Conservation (phyloP, 1,284 basidiomycete genomes). For the Paramarasmius palmivorus region DNA sequence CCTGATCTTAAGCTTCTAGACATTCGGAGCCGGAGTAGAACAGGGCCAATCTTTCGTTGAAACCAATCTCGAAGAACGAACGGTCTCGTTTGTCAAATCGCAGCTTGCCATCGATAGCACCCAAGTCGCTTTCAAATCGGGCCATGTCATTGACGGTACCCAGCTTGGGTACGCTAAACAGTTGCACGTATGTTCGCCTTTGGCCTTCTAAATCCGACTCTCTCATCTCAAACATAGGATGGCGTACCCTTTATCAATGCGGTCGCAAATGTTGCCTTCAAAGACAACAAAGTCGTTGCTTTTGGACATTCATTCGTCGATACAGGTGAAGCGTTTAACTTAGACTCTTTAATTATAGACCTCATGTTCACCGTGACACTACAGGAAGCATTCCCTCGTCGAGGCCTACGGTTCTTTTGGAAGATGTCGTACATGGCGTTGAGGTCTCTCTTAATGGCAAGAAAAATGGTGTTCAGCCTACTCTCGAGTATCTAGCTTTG, state of each 20-base stretch:
- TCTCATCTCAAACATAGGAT: neutral
- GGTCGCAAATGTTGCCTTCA: neutral
- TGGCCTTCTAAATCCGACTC: no score
- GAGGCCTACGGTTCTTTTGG: slow-evolving; percentile 28
- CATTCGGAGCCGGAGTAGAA: slow-evolving; percentile 22
- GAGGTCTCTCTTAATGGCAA: slow-evolving; percentile 31
- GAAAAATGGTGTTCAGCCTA: slow-evolving; percentile 31
- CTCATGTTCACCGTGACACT: neutral
- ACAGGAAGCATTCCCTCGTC: slow-evolving; percentile 33
- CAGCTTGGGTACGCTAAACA: neutral
- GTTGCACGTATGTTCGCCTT: neutral
- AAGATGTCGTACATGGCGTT: slow-evolving; percentile 27
- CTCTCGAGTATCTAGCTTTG: slow-evolving; percentile 39
- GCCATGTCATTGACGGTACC: neutral
- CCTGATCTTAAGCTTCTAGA: slow-evolving; percentile 25
- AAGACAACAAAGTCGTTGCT: slow-evolving; percentile 1
- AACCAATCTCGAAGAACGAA: neutral
- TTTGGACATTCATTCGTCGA: neutral
- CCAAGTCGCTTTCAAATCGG: neutral
- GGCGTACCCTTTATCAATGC: neutral
- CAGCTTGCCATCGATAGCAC: neutral
- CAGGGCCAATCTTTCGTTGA: neutral
- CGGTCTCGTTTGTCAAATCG: neutral
- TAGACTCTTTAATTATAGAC: neutral
- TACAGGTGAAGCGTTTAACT: slow-evolving; percentile 13